Evolutionary conservation across 1,284 basidiomycete species (phyloP), one percentile per base, ranked within the genome.

Genomic region (Fomes fomentarius): DNA sequence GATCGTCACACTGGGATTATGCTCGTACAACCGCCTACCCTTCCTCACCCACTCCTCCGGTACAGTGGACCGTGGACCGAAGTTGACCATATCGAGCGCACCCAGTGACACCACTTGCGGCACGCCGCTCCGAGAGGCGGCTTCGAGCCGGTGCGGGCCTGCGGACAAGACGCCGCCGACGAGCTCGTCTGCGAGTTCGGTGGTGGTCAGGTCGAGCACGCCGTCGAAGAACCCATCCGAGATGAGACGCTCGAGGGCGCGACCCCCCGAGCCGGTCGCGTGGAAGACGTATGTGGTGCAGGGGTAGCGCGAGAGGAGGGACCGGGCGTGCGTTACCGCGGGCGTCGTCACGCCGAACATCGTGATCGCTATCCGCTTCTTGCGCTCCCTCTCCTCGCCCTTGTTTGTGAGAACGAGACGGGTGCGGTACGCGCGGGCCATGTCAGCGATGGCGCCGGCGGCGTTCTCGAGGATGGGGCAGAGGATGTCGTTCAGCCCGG

Each of bases 311-410:
- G 55, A 38, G 42, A 65, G 64, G 24, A 65, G 52, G 35, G 37
- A 38, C 26, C 64, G 64, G 5, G 62, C 64, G 33, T 51, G 47
- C n/a, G 62, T 61, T 34, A 65, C 64, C 26, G 64, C 64, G 17
- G 64, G 62, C 11, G 62, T 63, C n/a, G 62, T 65, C 39, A 65
- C 64, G 15, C 64, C 64, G 41, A 65, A 63, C 62, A 65, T 63
- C 33, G 62, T 65, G 54, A 65, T 65, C 24, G 60, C 64, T 37
- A 65, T 61, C 47, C 57, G 58, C 24, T 56, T 63, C 7, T 28
- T 40, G n/a, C n/a, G n/a, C 37, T 24, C 37, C 17, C 24, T 10
- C 25, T 15, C 26, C 4, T 17, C 39, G 9, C 26, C 33, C 22
- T 4, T 6, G 24, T 4, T n/a, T 30, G n/a, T 17, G 50, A 24